Evolutionary conservation across 2,329 filamentous ascomycete species (phyloP).

Genomic region (Penicillium janthinellum): DNA sequence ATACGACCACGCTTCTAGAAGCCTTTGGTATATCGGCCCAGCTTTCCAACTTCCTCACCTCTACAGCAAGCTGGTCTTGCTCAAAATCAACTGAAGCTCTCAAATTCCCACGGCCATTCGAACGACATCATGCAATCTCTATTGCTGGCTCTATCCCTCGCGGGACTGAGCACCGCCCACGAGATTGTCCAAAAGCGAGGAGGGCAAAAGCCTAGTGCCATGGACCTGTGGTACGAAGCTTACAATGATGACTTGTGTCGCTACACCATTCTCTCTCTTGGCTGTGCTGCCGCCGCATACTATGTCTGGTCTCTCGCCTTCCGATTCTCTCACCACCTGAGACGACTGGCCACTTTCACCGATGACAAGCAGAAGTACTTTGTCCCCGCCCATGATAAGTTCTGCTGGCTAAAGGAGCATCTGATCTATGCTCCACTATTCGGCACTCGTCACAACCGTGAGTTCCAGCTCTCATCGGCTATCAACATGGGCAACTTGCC

Average conservation of each 20-base stretch:
- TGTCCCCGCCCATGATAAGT: slow-evolving; percentile 58
- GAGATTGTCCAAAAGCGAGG: slow-evolving; percentile 30
- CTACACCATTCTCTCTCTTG: slow-evolving; percentile 66
- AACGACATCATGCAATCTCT: slow-evolving; percentile 25
- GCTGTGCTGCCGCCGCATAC: slow-evolving; percentile 63
- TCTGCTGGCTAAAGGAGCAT: slow-evolving; percentile 68
- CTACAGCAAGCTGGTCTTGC: slow-evolving; percentile 37
- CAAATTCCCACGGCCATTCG: neutral
- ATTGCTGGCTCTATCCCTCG: slow-evolving; percentile 30
- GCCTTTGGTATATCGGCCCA: slow-evolving; percentile 2
- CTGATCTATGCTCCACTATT: slow-evolving; percentile 56
- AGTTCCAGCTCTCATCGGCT: slow-evolving; percentile 47
- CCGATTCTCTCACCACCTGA: slow-evolving; percentile 66
- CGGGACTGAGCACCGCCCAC: slow-evolving; percentile 30
- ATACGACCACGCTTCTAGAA: slow-evolving; percentile 3
- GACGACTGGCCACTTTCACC: slow-evolving; percentile 73
- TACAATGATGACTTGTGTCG: slow-evolving; percentile 59
- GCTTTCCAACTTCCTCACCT: slow-evolving; percentile 5
- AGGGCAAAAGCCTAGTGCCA: slow-evolving; percentile 7
- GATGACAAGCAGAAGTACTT: slow-evolving; percentile 83
- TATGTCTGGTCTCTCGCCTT: slow-evolving; percentile 67
- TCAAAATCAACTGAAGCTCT: slow-evolving; percentile 4
- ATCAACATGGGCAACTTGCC: slow-evolving; percentile 51
- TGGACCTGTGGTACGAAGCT: slow-evolving; percentile 30
- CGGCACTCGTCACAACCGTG: slow-evolving; percentile 47